Base-by-base conservation (phyloP, 2,329 filamentous ascomycete genomes). In the Exophiala alcalophila region DNA sequence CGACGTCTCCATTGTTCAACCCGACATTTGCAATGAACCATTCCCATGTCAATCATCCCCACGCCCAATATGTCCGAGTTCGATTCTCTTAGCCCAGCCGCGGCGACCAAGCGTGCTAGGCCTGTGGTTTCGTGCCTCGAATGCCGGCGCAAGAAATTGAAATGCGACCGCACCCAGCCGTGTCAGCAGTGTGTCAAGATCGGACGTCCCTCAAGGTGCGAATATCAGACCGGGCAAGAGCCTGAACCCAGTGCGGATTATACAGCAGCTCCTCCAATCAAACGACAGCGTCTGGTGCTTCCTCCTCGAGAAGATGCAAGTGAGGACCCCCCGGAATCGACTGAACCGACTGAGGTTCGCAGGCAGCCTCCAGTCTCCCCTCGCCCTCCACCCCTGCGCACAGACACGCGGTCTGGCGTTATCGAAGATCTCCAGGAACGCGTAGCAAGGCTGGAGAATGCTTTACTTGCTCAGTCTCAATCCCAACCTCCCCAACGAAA, bases 151-250 rank as follows among this genome's bases (percentile, higher is more conserved):
- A 65, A 73, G 39, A 76, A 76, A 56, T 70, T 76, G 41, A 74
- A 72, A 59, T 76, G 73, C 62, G 70, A 76, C 60, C 75, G 75
- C 56, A 63, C 66, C 32, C 65, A 72, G 42, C 72, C 72, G 15
- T 76, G 73, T 52, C 65, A 64, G 25, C 74, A 76, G 53, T 76
- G 73, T 55, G 61, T 64, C 30, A 65, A 70, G 39, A 40, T 44
- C 21, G 50, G 52, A 16, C 39, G 43, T 4, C 37, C 47, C 4
- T 35, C 39, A n/a, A 25, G 28, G 21, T 56, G 54, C 38, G 25
- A 40, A 19, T 56, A 53, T 34, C 50, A 53, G 25, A 32, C 39
- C 5, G 54, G 54, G n/a, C 50, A 53, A 20, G 47, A 53, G 26
- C 54, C 54, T 3, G 42, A 47, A 25, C 25, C 37, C 15, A 48